These are phyloP conservation scores for Talaromyces sp. DNA, from an alignment of 2,329 filamentous ascomycete genomes.

Conservation along the genomic window DNA sequence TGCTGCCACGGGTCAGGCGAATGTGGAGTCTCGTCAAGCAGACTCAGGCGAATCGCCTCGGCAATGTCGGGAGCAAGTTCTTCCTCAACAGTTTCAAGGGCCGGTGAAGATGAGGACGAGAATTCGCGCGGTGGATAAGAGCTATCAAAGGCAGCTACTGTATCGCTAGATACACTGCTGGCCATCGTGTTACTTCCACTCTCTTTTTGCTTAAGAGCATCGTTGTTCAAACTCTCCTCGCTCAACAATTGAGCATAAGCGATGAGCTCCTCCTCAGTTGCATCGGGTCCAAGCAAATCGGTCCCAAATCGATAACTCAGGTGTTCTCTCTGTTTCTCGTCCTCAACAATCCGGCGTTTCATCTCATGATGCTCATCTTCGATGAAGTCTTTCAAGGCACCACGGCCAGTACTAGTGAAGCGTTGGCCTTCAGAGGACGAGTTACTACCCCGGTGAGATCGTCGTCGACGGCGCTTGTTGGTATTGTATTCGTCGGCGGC, in stretches of 20 bases:
- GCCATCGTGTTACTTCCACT: constrained; percentile 36
- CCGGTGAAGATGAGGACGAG: constrained; percentile 34
- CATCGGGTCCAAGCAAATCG: constrained; percentile 58
- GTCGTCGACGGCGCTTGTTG: constrained; percentile 72
- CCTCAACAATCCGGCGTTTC: constrained; percentile 63
- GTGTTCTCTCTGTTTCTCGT: constrained; percentile 62
- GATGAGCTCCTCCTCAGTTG: constrained; percentile 57
- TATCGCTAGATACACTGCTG: constrained; percentile 36
- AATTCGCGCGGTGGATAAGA: constrained; percentile 26
- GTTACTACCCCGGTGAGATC: constrained; percentile 62
- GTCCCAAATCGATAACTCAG: constrained; percentile 79
- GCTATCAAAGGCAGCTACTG: constrained; percentile 29
- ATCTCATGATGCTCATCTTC: constrained; percentile 79
- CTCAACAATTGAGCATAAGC: constrained; percentile 60
- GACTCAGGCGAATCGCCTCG: constrained; percentile 56
- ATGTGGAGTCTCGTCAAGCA: constrained; percentile 33
- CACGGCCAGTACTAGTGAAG: constrained; percentile 59
- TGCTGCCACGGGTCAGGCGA: constrained; percentile 15
- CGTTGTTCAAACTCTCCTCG: constrained; percentile 52
- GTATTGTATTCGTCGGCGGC: constrained; percentile 66
- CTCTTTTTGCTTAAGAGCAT: constrained; percentile 45
- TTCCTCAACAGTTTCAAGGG: constrained; percentile 40
- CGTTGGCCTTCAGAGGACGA: constrained; percentile 48
- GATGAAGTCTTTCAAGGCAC: constrained; percentile 74
- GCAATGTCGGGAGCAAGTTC: constrained; percentile 55